Conservation (phyloP, 257 asterid species). For the Ehretia macrophylla region DNA sequence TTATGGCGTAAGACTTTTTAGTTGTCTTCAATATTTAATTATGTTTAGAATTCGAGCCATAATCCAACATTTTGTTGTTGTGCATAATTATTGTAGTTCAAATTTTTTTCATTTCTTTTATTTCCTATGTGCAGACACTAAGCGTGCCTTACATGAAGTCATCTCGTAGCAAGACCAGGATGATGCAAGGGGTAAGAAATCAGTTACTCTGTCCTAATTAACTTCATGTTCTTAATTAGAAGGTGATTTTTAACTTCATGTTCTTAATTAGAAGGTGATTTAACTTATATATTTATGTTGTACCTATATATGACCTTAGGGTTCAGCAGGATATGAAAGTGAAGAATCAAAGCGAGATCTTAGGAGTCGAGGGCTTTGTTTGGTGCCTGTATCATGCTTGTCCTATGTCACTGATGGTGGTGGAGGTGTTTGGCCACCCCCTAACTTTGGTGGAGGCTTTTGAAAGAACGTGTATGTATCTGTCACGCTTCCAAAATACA, state of each 20-base stretch:
- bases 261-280: not conserved
- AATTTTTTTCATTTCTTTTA: not conserved
- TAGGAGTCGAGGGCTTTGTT: slow-evolving; percentile 72
- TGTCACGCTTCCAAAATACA: not conserved
- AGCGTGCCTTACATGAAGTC: slow-evolving; percentile 87
- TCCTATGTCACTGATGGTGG: slow-evolving; percentile 66
- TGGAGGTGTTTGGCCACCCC: slow-evolving; percentile 67
- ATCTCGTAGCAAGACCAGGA: slow-evolving; percentile 48
- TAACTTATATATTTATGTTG: too few relatives aligned
- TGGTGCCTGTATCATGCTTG: slow-evolving; percentile 76
- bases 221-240: not conserved
- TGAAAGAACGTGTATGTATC: not conserved
- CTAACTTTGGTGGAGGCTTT: slow-evolving; percentile 55
- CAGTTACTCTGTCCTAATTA: not conserved
- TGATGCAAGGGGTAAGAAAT: slow-evolving; percentile 50
- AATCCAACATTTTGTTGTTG: too few relatives aligned
- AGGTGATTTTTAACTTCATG: too few relatives aligned
- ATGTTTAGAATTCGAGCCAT: too few relatives aligned
- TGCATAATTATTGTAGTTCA: not conserved
- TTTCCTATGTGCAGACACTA: slow-evolving; percentile 48
- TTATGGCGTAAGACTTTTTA: too few relatives aligned
- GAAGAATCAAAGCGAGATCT: slow-evolving; percentile 55
- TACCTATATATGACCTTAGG: slow-evolving; percentile 11
- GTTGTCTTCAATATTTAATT: too few relatives aligned
- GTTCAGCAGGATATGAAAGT: slow-evolving; percentile 17